phyloP scores from a whole-genome alignment of 495 filamentous ascomycete species.

The Aspergillus diversus region DNA sequence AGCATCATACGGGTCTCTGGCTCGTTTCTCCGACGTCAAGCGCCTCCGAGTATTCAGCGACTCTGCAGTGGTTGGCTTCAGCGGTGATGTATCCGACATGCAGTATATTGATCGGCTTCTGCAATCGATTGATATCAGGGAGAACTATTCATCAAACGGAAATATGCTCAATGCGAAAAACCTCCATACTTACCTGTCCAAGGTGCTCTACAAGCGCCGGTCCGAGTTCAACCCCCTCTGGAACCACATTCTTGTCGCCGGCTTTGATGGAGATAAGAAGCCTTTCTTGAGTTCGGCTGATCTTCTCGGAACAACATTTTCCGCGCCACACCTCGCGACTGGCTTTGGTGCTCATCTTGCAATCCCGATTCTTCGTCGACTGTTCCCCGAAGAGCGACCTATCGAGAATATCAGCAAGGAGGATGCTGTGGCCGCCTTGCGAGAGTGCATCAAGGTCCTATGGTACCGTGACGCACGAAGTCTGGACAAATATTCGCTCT shows the following conservation, averaged over 20 bases:
- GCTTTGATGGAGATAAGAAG: constrained; percentile 75
- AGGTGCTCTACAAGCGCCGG: constrained; percentile 92
- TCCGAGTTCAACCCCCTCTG: constrained; percentile 96
- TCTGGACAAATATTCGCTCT: constrained; percentile 88
- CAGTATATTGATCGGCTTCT: constrained; percentile 93
- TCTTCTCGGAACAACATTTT: constrained; percentile 90
- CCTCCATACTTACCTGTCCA: constrained; percentile 92
- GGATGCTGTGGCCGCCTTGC: constrained; percentile 75
- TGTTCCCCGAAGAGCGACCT: constrained; percentile 78
- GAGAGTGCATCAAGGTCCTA: constrained; percentile 96
- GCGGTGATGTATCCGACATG: constrained; percentile 97
- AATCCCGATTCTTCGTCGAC: constrained; percentile 82
- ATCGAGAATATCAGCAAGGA: constrained; percentile 73
- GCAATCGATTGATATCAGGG: constrained; percentile 79
- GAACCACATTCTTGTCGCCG: constrained; percentile 91
- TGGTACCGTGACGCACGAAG: constrained; percentile 97
- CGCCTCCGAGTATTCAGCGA: constrained; percentile 78
- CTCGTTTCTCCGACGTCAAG: constrained; percentile 94
- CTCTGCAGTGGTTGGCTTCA: constrained; percentile 78
- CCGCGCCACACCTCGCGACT: constrained; percentile 82
- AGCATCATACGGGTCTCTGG: constrained; percentile 98
- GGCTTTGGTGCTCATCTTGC: constrained; percentile 94
- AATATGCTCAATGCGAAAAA: constrained; percentile 82
- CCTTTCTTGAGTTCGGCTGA: constrained; percentile 91
- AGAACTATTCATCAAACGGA: constrained; percentile 72